Base-by-base conservation (phyloP, 2,329 filamentous ascomycete species). In the Pseudogymnoascus sp. region DNA sequence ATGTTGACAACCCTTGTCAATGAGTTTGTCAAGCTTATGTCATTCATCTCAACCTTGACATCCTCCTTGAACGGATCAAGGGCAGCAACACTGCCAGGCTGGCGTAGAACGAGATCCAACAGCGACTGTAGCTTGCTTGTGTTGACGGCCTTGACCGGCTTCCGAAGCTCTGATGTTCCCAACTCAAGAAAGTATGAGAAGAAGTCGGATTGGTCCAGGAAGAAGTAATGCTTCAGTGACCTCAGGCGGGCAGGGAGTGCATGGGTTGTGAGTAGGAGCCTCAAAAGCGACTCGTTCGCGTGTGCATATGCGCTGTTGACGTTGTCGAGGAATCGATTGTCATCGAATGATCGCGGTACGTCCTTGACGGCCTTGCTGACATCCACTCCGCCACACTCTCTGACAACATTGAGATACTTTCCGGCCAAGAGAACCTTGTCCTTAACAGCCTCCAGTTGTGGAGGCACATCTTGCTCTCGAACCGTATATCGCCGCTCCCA, bases 401-500 rank as follows among this genome's bases (percentile, higher is more conserved):
- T 86, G 16, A 99, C 95, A 3, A 99, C 95, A 69, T 99, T 99
- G 61, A 99, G 84, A 73, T 99, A 99, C 74, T 99, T 99, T 40
- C 95, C 95, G 16, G 95, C 95, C 35, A 99, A 81, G 2, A 99
- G 81, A 1, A 97, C 93, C 75, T 97, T 97, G 69, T 96, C 93
- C 73, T 95, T 95, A 68, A 97, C 89, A 29, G 84, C 86, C 72
- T 95, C 89, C 4, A 99, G 83, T 73, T 99, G 95, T 7, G 93
- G 93, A 2, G 95, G 95, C 0, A 97, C 87, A 65, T 96, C 90
- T 59, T 91, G 86, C 65, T 96, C 91, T 64, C 95, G 88, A 66
- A 99, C 89, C 4, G 95, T 97, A 73, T 99, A 99, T 67, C 95
- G 84, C 72, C 96, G 91, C 74, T 99, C 95, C 95, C 95, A 99